Percentiles rank a stretch among this genome's conserved stretches.
These are phyloP conservation scores for Senna siamea DNA, from an alignment of 306 rosid species.

Conservation along the genomic window DNA sequence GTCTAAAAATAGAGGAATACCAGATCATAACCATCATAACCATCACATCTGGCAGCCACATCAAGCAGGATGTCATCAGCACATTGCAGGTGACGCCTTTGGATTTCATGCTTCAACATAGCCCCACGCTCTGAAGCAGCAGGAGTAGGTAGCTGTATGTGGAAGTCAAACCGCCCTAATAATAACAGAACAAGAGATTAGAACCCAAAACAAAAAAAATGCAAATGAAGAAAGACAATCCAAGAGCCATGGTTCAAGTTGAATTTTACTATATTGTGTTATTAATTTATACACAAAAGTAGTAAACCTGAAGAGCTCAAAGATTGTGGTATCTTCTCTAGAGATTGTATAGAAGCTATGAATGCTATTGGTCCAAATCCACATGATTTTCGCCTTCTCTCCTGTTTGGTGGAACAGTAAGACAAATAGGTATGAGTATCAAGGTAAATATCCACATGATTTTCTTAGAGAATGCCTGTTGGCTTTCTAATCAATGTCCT, in stretches of 20 bases:
- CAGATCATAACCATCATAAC: constrained; percentile 98
- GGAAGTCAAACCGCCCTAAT: constrained; percentile 91
- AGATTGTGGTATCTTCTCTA: constrained; percentile 77
- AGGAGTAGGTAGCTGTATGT: constrained; percentile 86
- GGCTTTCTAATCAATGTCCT: neutral
- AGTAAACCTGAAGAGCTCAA: constrained; percentile 89
- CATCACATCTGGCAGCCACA: constrained; percentile 88
- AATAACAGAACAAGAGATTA: constrained; percentile 33
- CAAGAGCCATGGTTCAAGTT: constrained; percentile 9
- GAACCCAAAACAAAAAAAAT: constrained; percentile 34
- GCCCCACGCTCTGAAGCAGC: constrained; percentile 86
- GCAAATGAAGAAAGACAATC: constrained; percentile 24
- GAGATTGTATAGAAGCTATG: constrained; percentile 68
- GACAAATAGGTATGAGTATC: constrained; percentile 30
- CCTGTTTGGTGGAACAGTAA: constrained; percentile 50
- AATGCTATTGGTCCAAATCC: constrained; percentile 87
- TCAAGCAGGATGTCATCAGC: constrained; percentile 73
- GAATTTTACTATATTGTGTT: constrained; percentile 6
- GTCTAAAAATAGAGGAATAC: constrained; percentile 51
- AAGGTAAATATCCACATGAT: constrained; percentile 7
- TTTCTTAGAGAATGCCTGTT: neutral
- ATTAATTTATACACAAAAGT: constrained; percentile 31
- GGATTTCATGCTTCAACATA: constrained; percentile 85
- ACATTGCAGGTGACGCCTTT: constrained; percentile 74
- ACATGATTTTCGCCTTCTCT: constrained; percentile 67